These are phyloP conservation scores for Amesomyces nigricolor DNA, from an alignment of 2,329 filamentous ascomycete genomes.

Conservation along the genomic window DNA sequence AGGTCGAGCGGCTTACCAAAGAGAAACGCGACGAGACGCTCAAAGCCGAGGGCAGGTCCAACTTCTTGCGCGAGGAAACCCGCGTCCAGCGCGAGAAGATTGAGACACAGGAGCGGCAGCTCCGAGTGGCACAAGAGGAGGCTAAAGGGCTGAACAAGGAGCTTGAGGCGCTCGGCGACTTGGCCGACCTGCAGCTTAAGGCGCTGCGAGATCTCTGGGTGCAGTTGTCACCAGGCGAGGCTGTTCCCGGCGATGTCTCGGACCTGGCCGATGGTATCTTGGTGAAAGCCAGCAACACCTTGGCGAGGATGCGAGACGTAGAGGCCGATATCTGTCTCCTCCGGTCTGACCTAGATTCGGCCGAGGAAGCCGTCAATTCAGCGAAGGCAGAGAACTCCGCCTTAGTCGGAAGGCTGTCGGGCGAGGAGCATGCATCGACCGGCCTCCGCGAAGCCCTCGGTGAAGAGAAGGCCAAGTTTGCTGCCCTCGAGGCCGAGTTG, in stretches of 20 bases:
- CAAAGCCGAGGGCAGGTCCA: constrained; percentile 56
- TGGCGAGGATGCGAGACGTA: constrained; percentile 53
- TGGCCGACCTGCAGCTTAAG: constrained; percentile 46
- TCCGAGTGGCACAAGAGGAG: constrained; percentile 52
- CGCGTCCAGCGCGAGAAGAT: constrained; percentile 55
- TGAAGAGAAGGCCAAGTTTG: constrained; percentile 48
- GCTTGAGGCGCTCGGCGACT: constrained; percentile 46
- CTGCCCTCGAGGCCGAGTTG: constrained; percentile 51
- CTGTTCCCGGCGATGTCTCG: constrained; percentile 49
- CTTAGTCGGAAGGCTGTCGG: constrained; percentile 46
- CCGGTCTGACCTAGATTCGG: constrained; percentile 57
- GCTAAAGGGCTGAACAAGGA: constrained; percentile 46
- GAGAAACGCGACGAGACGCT: constrained; percentile 52
- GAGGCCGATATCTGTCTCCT: constrained; percentile 56
- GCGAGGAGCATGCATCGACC: constrained; percentile 46
- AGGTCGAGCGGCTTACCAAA: constrained; percentile 60
- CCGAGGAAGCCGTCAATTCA: constrained; percentile 49
- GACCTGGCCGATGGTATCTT: constrained; percentile 57
- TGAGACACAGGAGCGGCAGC: constrained; percentile 51
- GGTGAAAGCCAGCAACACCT: constrained; percentile 50
- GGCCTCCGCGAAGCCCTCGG: constrained; percentile 50
- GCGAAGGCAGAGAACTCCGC: constrained; percentile 53
- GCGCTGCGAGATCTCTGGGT: constrained; percentile 54
- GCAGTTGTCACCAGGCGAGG: constrained; percentile 50
- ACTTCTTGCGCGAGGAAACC: constrained; percentile 56